Conservation (phyloP, 2,329 filamentous ascomycete genomes). For the Tolypocladium guangdongense region DNA sequence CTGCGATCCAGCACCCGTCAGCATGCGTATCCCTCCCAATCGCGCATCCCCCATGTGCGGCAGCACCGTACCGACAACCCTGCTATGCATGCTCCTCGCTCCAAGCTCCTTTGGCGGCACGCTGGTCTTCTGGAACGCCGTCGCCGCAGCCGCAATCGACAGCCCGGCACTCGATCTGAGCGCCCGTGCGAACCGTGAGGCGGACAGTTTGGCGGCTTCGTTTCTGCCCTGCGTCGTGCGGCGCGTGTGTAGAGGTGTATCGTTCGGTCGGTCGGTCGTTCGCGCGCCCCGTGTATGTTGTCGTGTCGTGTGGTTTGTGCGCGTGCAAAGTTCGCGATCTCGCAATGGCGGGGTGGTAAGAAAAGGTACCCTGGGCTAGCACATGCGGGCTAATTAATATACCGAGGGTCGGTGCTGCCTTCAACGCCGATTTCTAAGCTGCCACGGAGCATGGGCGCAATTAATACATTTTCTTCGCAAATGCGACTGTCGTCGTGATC, state of each 20-base stretch:
- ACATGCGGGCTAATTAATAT: too few species aligned
- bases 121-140: slow-evolving; percentile 44
- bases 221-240: not conserved
- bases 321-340: not conserved
- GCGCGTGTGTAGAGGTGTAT: not conserved
- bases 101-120: slow-evolving; percentile 19
- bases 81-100: slow-evolving; percentile 71
- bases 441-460: not conserved
- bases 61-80: slow-evolving; percentile 66
- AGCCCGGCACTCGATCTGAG: slow-evolving; percentile 67
- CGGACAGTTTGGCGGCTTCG: slow-evolving; percentile 77
- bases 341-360: slow-evolving; percentile 1
- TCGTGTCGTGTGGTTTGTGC: not conserved
- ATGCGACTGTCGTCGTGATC: not conserved
- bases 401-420: not conserved
- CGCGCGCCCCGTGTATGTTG: not conserved
- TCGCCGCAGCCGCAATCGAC: slow-evolving; percentile 57
- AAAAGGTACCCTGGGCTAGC: too few species aligned
- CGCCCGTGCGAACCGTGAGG: slow-evolving; percentile 65
- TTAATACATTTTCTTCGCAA: not conserved
- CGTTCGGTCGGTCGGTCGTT: not conserved
- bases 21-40: not conserved
- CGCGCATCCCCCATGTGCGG: not conserved
- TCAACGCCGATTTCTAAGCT: too few species aligned
- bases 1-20: slow-evolving; percentile 28